Percentiles rank a stretch among this genome's conserved stretches.
Evolutionary conservation across 305 asterid genomes (phyloP).

Genomic region (Fraxinus platypoda): DNA sequence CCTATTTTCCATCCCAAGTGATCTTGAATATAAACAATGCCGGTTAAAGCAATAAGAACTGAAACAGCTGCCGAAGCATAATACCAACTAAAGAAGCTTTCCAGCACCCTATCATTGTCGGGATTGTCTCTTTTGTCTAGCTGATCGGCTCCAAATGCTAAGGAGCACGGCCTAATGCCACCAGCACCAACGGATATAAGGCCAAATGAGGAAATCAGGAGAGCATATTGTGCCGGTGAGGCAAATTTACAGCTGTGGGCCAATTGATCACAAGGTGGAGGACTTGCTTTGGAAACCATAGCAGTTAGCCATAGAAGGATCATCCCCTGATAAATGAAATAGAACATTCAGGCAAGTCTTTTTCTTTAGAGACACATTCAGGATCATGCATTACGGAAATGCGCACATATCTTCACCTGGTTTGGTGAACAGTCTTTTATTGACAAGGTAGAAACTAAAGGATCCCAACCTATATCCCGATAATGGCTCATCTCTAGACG

Average conservation of each 20-base stretch:
- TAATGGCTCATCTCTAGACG: neutral
- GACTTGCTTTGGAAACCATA: conserved; percentile 44
- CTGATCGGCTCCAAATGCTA: conserved; percentile 73
- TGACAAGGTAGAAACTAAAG: neutral
- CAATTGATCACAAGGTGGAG: conserved; percentile 37
- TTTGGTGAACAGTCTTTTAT: neutral
- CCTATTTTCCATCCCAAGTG: conserved; percentile 62
- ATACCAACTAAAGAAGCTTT: conserved; percentile 67
- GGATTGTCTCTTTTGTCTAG: conserved; percentile 28
- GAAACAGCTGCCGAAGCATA: conserved; percentile 52
- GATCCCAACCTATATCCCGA: neutral
- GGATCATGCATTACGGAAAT: neutral
- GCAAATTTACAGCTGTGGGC: conserved; percentile 35
- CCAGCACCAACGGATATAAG: conserved; percentile 64
- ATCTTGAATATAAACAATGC: conserved; percentile 57
- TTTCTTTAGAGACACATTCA: neutral
- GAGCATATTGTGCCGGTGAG: conserved; percentile 37
- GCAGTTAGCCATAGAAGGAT: conserved; percentile 58
- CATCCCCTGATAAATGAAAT: conserved; percentile 42
- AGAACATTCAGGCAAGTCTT: neutral
- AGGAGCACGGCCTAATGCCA: conserved; percentile 52
- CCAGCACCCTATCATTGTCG: conserved; percentile 38
- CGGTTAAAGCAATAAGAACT: conserved; percentile 51
- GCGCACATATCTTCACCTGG: neutral
- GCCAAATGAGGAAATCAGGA: conserved; percentile 44